These are phyloP conservation scores for Plasmodium gonderi DNA, from an alignment of 169 alveolate species.

Conservation along the genomic window DNA sequence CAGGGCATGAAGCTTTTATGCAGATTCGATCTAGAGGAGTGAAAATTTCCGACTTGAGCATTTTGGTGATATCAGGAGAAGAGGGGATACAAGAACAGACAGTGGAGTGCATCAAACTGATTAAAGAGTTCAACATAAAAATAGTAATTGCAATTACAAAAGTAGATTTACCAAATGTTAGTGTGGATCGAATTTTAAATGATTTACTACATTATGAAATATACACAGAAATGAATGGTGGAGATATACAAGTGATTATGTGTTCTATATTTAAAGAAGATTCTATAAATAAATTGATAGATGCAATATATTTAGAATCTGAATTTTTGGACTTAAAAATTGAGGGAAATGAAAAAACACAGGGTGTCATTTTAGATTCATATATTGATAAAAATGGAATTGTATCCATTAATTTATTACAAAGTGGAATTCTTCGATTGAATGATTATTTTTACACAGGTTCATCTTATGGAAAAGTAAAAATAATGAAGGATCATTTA, in stretches of 20 bases:
- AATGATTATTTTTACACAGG: slow-evolving; percentile 71
- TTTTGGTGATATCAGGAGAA: slow-evolving; percentile 94
- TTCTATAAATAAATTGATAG: slow-evolving; percentile 30
- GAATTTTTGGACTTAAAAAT: slow-evolving; percentile 18
- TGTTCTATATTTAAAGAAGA: slow-evolving; percentile 48
- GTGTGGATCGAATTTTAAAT: slow-evolving; percentile 33
- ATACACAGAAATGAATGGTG: slow-evolving; percentile 60
- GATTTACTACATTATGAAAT: slow-evolving; percentile 36
- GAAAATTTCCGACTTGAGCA: slow-evolving; percentile 92
- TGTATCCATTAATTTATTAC: slow-evolving; percentile 54
- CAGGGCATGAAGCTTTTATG: slow-evolving; percentile 96
- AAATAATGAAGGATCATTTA: slow-evolving; percentile 25
- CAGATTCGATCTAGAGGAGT: slow-evolving; percentile 95
- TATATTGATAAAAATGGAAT: slow-evolving; percentile 54
- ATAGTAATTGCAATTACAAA: slow-evolving; percentile 92
- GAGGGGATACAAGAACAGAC: slow-evolving; percentile 96
- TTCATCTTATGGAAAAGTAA: slow-evolving; percentile 51
- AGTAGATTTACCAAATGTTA: slow-evolving; percentile 79
- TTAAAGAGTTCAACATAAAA: slow-evolving; percentile 81
- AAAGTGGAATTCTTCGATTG: slow-evolving; percentile 17
- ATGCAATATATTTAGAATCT: slow-evolving; percentile 66
- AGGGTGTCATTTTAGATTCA: slow-evolving; percentile 60
- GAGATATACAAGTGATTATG: slow-evolving; percentile 56
- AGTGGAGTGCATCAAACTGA: slow-evolving; percentile 90
- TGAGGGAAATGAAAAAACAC: neutral